A percentile compares a stretch with the other conserved stretches of the same genome.
Evolutionary conservation across 1,284 basidiomycete genomes (phyloP).

Genomic region (Cryptococcus amylolentus): DNA sequence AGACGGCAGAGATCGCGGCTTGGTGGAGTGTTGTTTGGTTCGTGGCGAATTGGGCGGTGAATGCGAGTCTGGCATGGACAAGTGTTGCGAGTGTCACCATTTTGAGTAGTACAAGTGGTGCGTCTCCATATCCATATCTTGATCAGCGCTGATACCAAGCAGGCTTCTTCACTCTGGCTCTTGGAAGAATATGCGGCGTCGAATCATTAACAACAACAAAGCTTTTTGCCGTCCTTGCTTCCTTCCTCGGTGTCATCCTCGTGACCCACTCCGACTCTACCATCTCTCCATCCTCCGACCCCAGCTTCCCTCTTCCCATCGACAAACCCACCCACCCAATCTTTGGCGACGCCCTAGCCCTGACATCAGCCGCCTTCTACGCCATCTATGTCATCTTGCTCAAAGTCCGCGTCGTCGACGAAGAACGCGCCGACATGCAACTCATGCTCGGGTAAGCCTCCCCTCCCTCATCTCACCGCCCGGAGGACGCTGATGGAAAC

Average conservation of each 20-base stretch:
- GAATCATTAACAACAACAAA: slow-evolving; percentile 75
- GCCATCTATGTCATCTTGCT: slow-evolving; percentile 88
- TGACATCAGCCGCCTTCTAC: slow-evolving; percentile 81
- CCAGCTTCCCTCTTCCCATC: slow-evolving; percentile 3
- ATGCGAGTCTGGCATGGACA: slow-evolving; percentile 75
- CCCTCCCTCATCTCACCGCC: neutral
- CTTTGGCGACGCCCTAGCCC: slow-evolving; percentile 72
- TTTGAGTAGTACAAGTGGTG: slow-evolving; percentile 81
- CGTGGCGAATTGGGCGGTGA: slow-evolving; percentile 83
- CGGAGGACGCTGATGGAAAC: neutral
- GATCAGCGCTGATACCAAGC: neutral
- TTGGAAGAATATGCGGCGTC: slow-evolving; percentile 79
- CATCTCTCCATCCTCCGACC: slow-evolving; percentile 18
- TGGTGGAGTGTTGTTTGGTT: slow-evolving; percentile 85
- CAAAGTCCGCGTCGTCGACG: slow-evolving; percentile 78
- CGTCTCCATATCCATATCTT: slow-evolving; percentile 30
- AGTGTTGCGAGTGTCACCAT: slow-evolving; percentile 89
- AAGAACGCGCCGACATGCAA: slow-evolving; percentile 86
- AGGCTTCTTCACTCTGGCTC: slow-evolving; percentile 91
- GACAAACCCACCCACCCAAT: slow-evolving; percentile 45
- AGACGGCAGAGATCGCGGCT: slow-evolving; percentile 73
- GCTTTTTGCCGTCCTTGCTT: slow-evolving; percentile 72
- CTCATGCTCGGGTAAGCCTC: slow-evolving; percentile 71
- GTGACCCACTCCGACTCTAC: slow-evolving; percentile 77
- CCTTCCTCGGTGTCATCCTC: slow-evolving; percentile 78